Evolutionary conservation across 139 green algal genomes (phyloP).

Genomic region (Chlamydomonas schloesseri): DNA sequence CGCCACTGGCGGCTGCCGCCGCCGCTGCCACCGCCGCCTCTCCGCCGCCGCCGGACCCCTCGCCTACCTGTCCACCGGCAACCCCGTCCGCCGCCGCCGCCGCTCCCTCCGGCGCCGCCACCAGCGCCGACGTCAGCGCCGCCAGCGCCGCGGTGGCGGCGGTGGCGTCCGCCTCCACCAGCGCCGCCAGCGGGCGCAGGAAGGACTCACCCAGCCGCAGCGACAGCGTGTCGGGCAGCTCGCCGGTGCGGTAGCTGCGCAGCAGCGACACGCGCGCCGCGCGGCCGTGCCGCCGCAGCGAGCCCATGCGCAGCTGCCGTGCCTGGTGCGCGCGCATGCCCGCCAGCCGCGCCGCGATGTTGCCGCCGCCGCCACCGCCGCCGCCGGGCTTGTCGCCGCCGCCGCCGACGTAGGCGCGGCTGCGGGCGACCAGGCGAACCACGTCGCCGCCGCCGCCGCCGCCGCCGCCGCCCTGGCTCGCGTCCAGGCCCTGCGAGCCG

Average conservation of each 20-base stretch:
- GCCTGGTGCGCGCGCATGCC: background rate
- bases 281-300: background rate
- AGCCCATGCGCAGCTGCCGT: background rate
- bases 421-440: background rate
- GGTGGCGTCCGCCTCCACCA: constrained; percentile 7
- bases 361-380: background rate
- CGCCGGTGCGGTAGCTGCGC: constrained; percentile 17
- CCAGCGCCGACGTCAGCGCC: constrained; percentile 2
- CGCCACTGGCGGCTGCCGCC: too few species aligned
- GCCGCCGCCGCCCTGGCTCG: background rate
- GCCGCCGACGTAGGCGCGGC: background rate
- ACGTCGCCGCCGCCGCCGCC: background rate
- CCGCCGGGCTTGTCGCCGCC: background rate
- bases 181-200: constrained; percentile 6
- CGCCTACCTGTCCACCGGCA: too few species aligned
- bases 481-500: too few species aligned
- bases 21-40: background rate
- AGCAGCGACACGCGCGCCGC: background rate
- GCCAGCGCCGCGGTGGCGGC: constrained; percentile 27
- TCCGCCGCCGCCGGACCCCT: background rate
- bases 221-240: constrained; percentile 24
- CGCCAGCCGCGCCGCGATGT: background rate
- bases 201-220: background rate
- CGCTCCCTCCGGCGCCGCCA: background rate
- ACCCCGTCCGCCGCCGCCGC: background rate